phyloP scores from a whole-genome alignment of 345 rosid genomes.

The Trapa bicornis region DNA sequence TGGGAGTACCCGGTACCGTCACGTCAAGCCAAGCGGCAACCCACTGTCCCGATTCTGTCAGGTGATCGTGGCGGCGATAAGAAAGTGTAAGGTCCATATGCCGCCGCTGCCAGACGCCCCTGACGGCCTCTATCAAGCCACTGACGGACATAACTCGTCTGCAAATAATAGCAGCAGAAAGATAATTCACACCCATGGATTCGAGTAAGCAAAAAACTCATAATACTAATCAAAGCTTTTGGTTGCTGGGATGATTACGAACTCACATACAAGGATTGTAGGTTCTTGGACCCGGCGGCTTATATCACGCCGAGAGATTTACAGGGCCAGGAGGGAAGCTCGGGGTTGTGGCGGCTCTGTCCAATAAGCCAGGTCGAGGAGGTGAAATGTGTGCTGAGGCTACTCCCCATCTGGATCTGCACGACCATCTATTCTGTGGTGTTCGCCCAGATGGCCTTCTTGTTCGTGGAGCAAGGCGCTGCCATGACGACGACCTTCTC shows the following conservation, averaged over 20 bases:
- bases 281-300: slow-evolving; percentile 95
- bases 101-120: slow-evolving; percentile 17
- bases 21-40: slow-evolving; percentile 80
- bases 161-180: slow-evolving; percentile 37
- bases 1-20: slow-evolving; percentile 67
- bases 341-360: slow-evolving; percentile 66
- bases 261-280: slow-evolving; percentile 8
- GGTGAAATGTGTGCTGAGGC: slow-evolving; percentile 86
- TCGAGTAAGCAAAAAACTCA: slow-evolving; percentile 41
- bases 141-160: slow-evolving; percentile 28
- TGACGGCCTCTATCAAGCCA: slow-evolving; percentile 30
- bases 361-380: slow-evolving; percentile 94
- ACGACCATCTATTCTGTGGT: slow-evolving; percentile 90
- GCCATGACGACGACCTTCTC: slow-evolving; percentile 79
- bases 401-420: slow-evolving; percentile 96
- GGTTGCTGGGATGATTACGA: neutral
- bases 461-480: slow-evolving; percentile 98
- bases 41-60: slow-evolving; percentile 81
- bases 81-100: slow-evolving; percentile 46
- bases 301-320: slow-evolving; percentile 48
- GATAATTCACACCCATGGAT: slow-evolving; percentile 70
- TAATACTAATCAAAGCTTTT: neutral
- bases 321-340: slow-evolving; percentile 43
- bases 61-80: slow-evolving; percentile 71
- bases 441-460: slow-evolving; percentile 98